Percentiles rank a stretch among this genome's conserved stretches.
phyloP scores from a whole-genome alignment of 1,139 yeast genomes.

The Suhomyces yuchorum region DNA sequence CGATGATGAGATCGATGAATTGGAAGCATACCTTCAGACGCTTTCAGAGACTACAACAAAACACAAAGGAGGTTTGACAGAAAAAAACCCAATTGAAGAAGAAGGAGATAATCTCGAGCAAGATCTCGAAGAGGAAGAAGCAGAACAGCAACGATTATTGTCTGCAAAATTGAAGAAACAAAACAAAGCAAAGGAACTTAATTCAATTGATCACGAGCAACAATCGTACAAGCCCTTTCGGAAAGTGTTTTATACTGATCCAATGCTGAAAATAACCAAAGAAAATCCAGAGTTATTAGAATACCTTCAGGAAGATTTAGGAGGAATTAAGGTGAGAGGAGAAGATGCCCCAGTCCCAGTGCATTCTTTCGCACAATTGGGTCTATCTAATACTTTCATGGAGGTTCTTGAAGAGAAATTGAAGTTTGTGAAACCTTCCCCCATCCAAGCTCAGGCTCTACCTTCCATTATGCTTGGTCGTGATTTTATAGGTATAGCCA shows the following conservation, averaged over 20 bases:
- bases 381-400: conserved; percentile 1
- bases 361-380: conserved; percentile 66
- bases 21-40: conserved; percentile 13
- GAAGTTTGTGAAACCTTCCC: conserved; percentile 66
- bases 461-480: conserved; percentile 90
- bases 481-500: conserved; percentile 92
- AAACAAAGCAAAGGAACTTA: conserved; percentile 38
- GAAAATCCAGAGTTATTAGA: conserved; percentile 56
- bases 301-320: conserved; percentile 55
- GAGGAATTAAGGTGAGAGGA: conserved; percentile 68
- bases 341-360: conserved; percentile 65
- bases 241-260: conserved; percentile 66
- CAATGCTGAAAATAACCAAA: conserved; percentile 48
- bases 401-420: not conserved
- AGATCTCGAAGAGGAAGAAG: conserved; percentile 23
- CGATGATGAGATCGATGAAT: conserved; percentile 15
- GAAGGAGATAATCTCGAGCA: conserved; percentile 18
- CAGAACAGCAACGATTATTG: conserved; percentile 27
- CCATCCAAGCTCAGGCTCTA: conserved; percentile 89
- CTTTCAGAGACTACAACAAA: conserved; percentile 3
- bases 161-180: conserved; percentile 33
- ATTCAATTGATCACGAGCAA: conserved; percentile 46
- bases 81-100: not conserved
- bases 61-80: not conserved
- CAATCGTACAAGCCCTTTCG: conserved; percentile 56